These are phyloP conservation scores for Ceratocystiopsis sp. DNA, from an alignment of 2,329 filamentous ascomycete species.

Conservation along the genomic window DNA sequence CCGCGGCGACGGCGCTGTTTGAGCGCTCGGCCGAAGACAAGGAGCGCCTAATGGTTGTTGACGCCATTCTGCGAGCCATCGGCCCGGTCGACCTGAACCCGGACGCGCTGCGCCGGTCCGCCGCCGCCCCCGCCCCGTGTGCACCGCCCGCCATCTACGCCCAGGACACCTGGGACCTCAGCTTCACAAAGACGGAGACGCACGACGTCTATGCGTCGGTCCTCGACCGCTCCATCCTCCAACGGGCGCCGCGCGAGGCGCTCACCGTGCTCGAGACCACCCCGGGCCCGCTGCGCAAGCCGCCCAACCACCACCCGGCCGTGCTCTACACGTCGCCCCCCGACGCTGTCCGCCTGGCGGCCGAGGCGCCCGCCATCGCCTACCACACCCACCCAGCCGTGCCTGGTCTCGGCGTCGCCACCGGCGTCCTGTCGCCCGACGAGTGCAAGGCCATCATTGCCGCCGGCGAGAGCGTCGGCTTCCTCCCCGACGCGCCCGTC, in stretches of 20 bases:
- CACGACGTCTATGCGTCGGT: conserved; percentile 38
- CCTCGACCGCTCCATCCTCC: conserved; percentile 36
- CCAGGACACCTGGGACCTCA: conserved; percentile 44
- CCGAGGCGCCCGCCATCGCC: conserved; percentile 26
- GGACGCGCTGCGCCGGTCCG: conserved; percentile 10
- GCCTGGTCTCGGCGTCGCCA: conserved; percentile 41
- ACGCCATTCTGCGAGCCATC: conserved; percentile 45
- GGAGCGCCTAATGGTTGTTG: conserved; percentile 42
- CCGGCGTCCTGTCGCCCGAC: conserved; percentile 38
- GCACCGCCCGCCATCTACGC: conserved; percentile 31
- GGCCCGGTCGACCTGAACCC: conserved; percentile 39
- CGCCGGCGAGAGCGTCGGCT: conserved; percentile 46
- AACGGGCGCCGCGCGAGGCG: conserved; percentile 18
- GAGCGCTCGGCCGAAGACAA: conserved; percentile 28
- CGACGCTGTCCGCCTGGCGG: conserved; percentile 35
- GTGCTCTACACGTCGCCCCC: conserved; percentile 45
- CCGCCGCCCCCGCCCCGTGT: conserved; percentile 12
- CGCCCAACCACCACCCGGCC: conserved; percentile 49
- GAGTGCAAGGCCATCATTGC: conserved; percentile 53
- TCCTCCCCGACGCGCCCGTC: conserved; percentile 50
- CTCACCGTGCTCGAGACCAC: conserved; percentile 47
- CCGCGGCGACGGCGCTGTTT: conserved; percentile 10
- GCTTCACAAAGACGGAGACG: conserved; percentile 17
- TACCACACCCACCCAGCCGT: conserved; percentile 44
- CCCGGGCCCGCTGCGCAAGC: conserved; percentile 41